phyloP scores from a whole-genome alignment of 192 early-diverging fungal species.

The Geosiphon pyriformis region DNA sequence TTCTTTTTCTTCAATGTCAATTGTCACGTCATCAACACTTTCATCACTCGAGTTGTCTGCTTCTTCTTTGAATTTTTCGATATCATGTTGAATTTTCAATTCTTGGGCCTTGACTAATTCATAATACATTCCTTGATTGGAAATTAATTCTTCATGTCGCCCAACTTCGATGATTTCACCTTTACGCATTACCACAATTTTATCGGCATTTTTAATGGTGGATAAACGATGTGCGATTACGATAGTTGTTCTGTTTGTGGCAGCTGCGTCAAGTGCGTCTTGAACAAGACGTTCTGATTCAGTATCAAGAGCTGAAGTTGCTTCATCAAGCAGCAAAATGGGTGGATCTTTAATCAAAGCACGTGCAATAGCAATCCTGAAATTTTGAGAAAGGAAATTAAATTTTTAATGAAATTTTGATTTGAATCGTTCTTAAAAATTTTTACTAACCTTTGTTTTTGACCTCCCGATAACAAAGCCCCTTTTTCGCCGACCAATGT shows the following conservation, averaged over 20 bases:
- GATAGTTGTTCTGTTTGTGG: slow-evolving; percentile 58
- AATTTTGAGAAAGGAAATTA: too few relatives aligned
- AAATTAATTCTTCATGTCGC: slow-evolving; percentile 49
- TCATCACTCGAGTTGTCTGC: neutral
- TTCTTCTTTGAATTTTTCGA: slow-evolving; percentile 5
- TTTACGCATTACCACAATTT: slow-evolving; percentile 59
- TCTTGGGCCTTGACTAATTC: slow-evolving; percentile 55
- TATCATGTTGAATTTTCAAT: too few relatives aligned
- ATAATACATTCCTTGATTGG: slow-evolving; percentile 41
- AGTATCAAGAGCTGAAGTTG: slow-evolving; percentile 72
- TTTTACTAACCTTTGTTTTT: slow-evolving; percentile 50
- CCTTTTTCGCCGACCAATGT: slow-evolving; percentile 77
- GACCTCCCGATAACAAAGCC: slow-evolving; percentile 42
- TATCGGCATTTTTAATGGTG: slow-evolving; percentile 64
- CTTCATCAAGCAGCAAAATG: slow-evolving; percentile 74
- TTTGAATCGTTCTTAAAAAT: too few relatives aligned
- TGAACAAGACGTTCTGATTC: slow-evolving; percentile 63
- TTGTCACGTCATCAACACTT: slow-evolving; percentile 29
- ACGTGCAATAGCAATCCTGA: slow-evolving; percentile 88
- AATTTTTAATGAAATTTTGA: too few relatives aligned
- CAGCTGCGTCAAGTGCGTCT: slow-evolving; percentile 51
- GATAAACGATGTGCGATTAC: slow-evolving; percentile 67
- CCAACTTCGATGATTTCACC: slow-evolving; percentile 51
- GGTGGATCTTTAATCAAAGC: slow-evolving; percentile 72
- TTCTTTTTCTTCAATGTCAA: slow-evolving; percentile 23